These are phyloP conservation scores for Pythium utonaiense DNA, from an alignment of 352 stramenopile genomes.

Conservation along the genomic window DNA sequence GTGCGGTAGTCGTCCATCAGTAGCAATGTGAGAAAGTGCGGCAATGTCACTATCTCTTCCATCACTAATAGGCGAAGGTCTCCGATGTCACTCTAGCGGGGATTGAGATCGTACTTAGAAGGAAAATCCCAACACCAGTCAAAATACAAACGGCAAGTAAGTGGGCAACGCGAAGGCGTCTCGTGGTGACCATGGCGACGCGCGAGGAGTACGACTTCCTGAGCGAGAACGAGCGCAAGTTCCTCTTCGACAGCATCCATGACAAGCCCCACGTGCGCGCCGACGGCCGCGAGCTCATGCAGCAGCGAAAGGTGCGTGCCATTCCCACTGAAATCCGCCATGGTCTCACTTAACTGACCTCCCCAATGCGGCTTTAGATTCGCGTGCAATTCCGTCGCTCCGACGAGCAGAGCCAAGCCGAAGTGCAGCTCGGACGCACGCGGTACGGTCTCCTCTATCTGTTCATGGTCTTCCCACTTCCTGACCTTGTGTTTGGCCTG, in stretches of 20 bases:
- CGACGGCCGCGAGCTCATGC: constrained; percentile 74
- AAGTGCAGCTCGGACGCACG: constrained; percentile 74
- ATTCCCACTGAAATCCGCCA: background rate
- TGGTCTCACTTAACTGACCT: too few species aligned
- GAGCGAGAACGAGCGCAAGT: constrained; percentile 80
- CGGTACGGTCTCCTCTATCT: constrained; percentile 34
- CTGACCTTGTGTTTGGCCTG: background rate
- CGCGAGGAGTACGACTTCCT: constrained; percentile 55
- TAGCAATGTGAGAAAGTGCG: background rate
- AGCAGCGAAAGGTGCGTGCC: constrained; percentile 60
- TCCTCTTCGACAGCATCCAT: constrained; percentile 62
- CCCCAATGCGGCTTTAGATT: too few species aligned
- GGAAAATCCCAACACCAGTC: constrained; percentile 19
- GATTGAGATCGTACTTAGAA: constrained; percentile 25
- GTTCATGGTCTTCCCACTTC: background rate
- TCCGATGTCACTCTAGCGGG: constrained; percentile 30
- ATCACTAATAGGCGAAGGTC: background rate
- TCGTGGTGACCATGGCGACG: constrained; percentile 12
- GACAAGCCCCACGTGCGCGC: constrained; percentile 58
- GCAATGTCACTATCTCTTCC: constrained; percentile 5
- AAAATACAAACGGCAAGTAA: background rate
- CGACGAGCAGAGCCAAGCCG: constrained; percentile 69
- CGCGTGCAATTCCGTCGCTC: constrained; percentile 79
- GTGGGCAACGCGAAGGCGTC: background rate
- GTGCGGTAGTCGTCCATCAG: constrained; percentile 69